Conservation (phyloP, 2,329 filamentous ascomycete genomes). For the Calonectria fujianensis region DNA sequence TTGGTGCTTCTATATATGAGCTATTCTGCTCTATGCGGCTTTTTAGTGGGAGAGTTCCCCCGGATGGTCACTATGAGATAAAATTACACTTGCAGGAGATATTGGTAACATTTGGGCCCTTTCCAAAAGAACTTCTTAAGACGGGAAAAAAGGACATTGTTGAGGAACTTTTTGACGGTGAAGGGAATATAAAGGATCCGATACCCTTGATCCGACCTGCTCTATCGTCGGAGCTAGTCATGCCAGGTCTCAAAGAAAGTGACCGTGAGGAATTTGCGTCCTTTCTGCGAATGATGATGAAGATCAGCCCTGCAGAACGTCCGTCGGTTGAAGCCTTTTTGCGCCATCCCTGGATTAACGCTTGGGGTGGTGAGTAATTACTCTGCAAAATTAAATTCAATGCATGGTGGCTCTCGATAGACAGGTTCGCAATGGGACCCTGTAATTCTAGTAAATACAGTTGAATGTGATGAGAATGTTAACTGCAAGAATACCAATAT, state of each 20-base stretch:
- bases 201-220: neutral
- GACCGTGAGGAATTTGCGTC: conserved; percentile 39
- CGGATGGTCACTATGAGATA: neutral
- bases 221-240: conserved; percentile 34
- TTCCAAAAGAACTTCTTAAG: conserved; percentile 41
- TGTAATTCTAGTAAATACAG: too few relatives aligned
- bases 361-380: conserved; percentile 11
- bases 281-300: conserved; percentile 45
- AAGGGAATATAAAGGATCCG: conserved; percentile 35
- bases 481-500: too few relatives aligned
- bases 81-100: conserved; percentile 1
- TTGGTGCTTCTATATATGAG: neutral
- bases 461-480: too few relatives aligned
- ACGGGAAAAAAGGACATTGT: conserved; percentile 40
- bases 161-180: conserved; percentile 24
- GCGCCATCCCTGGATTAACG: conserved; percentile 43
- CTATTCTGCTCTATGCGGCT: neutral
- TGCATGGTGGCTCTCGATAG: too few relatives aligned
- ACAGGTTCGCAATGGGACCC: too few relatives aligned
- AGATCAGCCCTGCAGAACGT: conserved; percentile 42
- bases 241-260: conserved; percentile 38
- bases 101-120: neutral
- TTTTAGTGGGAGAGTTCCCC: neutral
- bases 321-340: conserved; percentile 31
- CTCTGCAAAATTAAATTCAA: neutral